Evolutionary conservation across 2,329 filamentous ascomycete species (phyloP).

Genomic region (Pleurostoma richardsiae): DNA sequence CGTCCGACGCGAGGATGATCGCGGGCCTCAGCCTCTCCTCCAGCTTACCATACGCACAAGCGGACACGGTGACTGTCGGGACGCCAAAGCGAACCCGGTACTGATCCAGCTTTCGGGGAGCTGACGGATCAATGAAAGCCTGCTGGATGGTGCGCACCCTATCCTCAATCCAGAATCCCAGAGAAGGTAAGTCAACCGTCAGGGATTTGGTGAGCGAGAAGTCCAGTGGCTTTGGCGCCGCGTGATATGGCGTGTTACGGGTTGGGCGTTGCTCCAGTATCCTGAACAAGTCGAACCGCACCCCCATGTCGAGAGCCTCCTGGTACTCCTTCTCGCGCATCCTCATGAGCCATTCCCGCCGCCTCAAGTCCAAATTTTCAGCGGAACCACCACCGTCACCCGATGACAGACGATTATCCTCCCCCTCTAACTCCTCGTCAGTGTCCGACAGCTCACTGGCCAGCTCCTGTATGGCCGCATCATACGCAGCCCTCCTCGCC

Average conservation of each 20-base stretch:
- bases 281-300: constrained; percentile 27
- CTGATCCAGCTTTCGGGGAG: constrained; percentile 37
- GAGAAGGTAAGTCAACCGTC: constrained; percentile 24
- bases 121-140: constrained; percentile 16
- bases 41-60: constrained; percentile 28
- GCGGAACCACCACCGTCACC: too few relatives aligned
- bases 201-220: constrained; percentile 32
- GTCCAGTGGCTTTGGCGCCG: constrained; percentile 23
- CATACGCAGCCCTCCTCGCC: constrained; percentile 33
- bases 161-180: constrained; percentile 21
- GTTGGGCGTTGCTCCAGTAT: constrained; percentile 1
- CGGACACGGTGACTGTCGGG: constrained; percentile 27
- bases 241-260: constrained; percentile 5
- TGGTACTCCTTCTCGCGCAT: constrained; percentile 15
- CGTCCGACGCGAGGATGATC: constrained; percentile 25
- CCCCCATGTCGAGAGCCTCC: constrained; percentile 29
- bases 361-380: background rate
- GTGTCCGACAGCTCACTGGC: background rate
- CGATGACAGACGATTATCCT: constrained; percentile 9
- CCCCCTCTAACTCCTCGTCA: constrained; percentile 15
- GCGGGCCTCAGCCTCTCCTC: constrained; percentile 23
- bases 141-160: constrained; percentile 12
- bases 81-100: constrained; percentile 13
- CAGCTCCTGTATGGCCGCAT: constrained; percentile 12
- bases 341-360: constrained; percentile 13